phyloP scores from a whole-genome alignment of 768 basidiomycete species.

The Agrocybe chaxingu region DNA sequence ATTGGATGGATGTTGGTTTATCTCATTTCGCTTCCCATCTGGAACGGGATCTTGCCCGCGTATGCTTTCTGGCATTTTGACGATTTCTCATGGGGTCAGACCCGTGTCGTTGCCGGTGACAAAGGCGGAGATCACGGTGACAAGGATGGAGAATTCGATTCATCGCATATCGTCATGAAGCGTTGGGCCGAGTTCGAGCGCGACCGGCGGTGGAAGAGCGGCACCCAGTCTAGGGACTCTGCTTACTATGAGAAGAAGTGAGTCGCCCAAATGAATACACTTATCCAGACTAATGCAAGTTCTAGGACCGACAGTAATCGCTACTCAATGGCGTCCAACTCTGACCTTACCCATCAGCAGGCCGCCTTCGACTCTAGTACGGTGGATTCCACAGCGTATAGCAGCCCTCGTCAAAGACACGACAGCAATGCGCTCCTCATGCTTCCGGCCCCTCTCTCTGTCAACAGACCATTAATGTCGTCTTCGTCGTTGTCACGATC shows the following conservation, averaged over 20 bases:
- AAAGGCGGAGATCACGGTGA: slow-evolving; percentile 73
- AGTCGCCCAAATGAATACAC: slow-evolving; percentile 21
- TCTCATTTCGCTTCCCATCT: slow-evolving; percentile 87
- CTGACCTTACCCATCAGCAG: slow-evolving; percentile 66
- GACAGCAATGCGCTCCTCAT: slow-evolving; percentile 72
- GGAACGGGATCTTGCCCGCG: slow-evolving; percentile 94
- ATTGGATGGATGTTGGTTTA: slow-evolving; percentile 98
- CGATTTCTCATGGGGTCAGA: slow-evolving; percentile 98
- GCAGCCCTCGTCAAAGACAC: slow-evolving; percentile 47
- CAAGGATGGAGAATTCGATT: slow-evolving; percentile 98
- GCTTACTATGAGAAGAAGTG: slow-evolving; percentile 74
- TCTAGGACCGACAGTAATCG: slow-evolving; percentile 43
- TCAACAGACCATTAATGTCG: slow-evolving; percentile 49
- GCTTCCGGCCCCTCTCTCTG: slow-evolving; percentile 72
- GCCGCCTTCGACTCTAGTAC: slow-evolving; percentile 57
- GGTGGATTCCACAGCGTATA: slow-evolving; percentile 50
- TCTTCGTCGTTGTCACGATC: slow-evolving; percentile 46
- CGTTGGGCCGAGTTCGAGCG: slow-evolving; percentile 98
- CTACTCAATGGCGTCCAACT: slow-evolving; percentile 76
- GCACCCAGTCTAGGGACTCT: slow-evolving; percentile 78
- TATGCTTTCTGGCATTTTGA: slow-evolving; percentile 99
- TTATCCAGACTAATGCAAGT: slow-evolving; percentile 10
- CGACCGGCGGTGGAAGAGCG: slow-evolving; percentile 90
- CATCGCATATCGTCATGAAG: slow-evolving; percentile 97
- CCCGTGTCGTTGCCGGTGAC: slow-evolving; percentile 77